These are phyloP conservation scores for Xylaria curta DNA, from an alignment of 495 filamentous ascomycete genomes.

Conservation along the genomic window DNA sequence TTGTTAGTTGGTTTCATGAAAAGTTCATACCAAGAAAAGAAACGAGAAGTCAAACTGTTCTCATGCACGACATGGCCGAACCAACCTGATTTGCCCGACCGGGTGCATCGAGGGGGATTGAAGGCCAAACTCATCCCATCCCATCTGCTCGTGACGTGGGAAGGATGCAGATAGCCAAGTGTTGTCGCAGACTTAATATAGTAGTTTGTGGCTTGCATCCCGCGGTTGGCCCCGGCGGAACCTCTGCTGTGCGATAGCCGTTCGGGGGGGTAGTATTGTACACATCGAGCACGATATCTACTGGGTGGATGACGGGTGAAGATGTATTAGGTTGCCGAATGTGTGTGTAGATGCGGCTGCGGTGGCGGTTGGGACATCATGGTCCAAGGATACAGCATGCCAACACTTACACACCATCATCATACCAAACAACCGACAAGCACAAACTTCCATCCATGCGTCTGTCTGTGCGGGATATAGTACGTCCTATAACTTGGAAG, in stretches of 20 bases:
- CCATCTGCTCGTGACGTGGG: background rate
- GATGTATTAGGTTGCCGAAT: background rate
- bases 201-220: constrained; percentile 25
- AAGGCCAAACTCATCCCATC: constrained; percentile 2
- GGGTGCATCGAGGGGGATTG: background rate
- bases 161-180: constrained; percentile 20
- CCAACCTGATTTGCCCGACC: background rate
- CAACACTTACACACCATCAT: background rate
- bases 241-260: constrained; percentile 22
- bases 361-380: background rate
- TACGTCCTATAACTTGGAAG: constrained; percentile 3
- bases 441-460: background rate
- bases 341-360: background rate
- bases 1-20: too few relatives aligned
- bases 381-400: background rate
- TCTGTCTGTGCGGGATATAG: background rate
- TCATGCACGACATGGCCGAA: background rate
- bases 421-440: background rate
- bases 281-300: constrained; percentile 2
- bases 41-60: background rate
- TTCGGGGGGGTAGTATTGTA: constrained; percentile 19
- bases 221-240: constrained; percentile 23
- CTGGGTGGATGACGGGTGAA: constrained; percentile 6
- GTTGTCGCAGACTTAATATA: constrained; percentile 25
- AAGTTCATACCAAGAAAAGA: constrained; percentile 8